Percentiles rank a stretch among this genome's conserved stretches.
phyloP scores from a whole-genome alignment of 2,329 filamentous ascomycete genomes.

The Fusarium longipes region DNA sequence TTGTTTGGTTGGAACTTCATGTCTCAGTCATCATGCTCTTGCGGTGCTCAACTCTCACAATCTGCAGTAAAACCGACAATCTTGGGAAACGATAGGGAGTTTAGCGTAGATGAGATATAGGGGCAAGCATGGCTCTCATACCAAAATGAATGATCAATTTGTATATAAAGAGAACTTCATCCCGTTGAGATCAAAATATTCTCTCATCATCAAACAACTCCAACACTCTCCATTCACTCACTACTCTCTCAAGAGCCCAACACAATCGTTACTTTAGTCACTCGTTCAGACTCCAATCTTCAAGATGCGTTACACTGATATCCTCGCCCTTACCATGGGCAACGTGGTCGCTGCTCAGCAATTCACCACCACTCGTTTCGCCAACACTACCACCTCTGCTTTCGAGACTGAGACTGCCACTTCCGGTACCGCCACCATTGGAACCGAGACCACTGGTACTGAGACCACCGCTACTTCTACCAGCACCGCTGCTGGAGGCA shows the following conservation, averaged over 20 bases:
- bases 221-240: slow-evolving; percentile 46
- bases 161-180: slow-evolving; percentile 43
- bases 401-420: slow-evolving; percentile 3
- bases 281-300: slow-evolving; percentile 29
- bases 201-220: slow-evolving; percentile 37
- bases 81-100: not conserved
- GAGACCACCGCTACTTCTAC: not conserved
- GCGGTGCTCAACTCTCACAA: not conserved
- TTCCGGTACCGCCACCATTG: not conserved
- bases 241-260: slow-evolving; percentile 41
- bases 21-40: not conserved
- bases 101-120: not conserved
- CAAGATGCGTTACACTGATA: slow-evolving; percentile 48
- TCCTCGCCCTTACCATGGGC: slow-evolving; percentile 48
- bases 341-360: slow-evolving; percentile 44
- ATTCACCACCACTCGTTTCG: slow-evolving; percentile 14
- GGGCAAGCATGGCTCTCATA: not conserved
- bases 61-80: not conserved
- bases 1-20: not conserved
- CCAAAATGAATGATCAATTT: not conserved
- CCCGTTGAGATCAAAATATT: slow-evolving; percentile 14
- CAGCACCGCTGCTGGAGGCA: slow-evolving; percentile 13
- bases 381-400: slow-evolving; percentile 1
- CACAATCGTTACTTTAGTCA: slow-evolving; percentile 40
- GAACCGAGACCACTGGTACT: slow-evolving; percentile 1